phyloP scores from a whole-genome alignment of 2,329 filamentous ascomycete genomes.

The Stagonosporopsis chrysanthemi region DNA sequence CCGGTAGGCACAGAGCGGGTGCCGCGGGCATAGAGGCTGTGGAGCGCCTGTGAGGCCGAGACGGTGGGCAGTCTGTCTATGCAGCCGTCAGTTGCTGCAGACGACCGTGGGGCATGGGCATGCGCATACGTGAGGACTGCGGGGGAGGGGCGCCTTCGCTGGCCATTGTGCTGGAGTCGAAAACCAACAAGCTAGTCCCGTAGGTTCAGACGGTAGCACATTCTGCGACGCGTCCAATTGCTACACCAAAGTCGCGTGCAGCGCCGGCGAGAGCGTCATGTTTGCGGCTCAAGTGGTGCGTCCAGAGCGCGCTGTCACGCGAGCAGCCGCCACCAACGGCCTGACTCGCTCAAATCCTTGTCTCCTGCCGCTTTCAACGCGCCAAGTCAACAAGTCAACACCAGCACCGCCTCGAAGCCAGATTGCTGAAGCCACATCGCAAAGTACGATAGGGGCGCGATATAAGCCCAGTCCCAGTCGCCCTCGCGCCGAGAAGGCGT shows the following conservation, averaged over 20 bases:
- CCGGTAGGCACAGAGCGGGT: slow-evolving; percentile 58
- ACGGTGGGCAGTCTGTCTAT: slow-evolving; percentile 79
- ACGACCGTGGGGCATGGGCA: neutral
- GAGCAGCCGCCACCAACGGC: slow-evolving; percentile 23
- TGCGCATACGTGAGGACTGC: slow-evolving; percentile 50
- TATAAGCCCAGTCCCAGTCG: slow-evolving; percentile 1
- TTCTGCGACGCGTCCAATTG: slow-evolving; percentile 27
- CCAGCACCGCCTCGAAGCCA: slow-evolving; percentile 19
- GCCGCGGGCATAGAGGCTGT: slow-evolving; percentile 63
- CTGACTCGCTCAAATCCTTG: slow-evolving; percentile 35
- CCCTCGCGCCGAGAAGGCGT: neutral
- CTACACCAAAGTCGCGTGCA: neutral
- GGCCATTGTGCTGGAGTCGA: slow-evolving; percentile 34
- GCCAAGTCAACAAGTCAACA: slow-evolving; percentile 20
- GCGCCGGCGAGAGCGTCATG: neutral
- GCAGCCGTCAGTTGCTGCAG: slow-evolving; percentile 24
- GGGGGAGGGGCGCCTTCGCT: slow-evolving; percentile 37
- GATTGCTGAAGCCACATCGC: slow-evolving; percentile 20
- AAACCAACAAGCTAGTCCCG: slow-evolving; percentile 24
- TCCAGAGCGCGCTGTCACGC: slow-evolving; percentile 31
- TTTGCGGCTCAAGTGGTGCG: slow-evolving; percentile 18
- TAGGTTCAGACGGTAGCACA: slow-evolving; percentile 26
- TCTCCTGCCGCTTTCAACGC: slow-evolving; percentile 22
- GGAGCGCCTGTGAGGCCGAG: slow-evolving; percentile 75
- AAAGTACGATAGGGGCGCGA: slow-evolving; percentile 10